phyloP scores from a whole-genome alignment of 352 stramenopile genomes.

The Thalassiosira mediterranea region DNA sequence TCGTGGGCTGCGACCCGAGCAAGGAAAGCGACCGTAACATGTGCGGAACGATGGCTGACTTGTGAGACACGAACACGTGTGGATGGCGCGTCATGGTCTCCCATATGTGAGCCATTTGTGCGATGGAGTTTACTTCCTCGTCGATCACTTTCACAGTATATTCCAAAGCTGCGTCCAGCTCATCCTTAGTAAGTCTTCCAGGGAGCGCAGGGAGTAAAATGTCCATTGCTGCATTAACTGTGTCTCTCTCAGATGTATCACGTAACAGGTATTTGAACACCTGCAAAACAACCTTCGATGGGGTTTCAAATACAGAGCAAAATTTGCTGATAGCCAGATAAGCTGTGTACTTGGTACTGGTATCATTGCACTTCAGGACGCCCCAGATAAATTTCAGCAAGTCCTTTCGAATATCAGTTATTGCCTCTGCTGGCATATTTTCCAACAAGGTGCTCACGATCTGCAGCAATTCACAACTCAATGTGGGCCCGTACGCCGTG shows the following conservation, averaged over 20 bases:
- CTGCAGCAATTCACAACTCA: constrained; percentile 88
- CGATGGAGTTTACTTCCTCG: constrained; percentile 94
- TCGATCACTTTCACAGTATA: constrained; percentile 98
- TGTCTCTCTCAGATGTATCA: constrained; percentile 92
- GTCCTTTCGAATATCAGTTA: constrained; percentile 93
- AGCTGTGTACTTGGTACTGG: constrained; percentile 95
- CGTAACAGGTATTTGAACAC: constrained; percentile 92
- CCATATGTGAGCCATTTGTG: constrained; percentile 97
- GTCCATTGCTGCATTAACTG: constrained; percentile 93
- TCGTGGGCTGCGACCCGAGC: constrained; percentile 93
- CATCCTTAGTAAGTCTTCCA: constrained; percentile 86
- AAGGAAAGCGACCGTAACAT: constrained; percentile 95
- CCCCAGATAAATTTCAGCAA: constrained; percentile 99
- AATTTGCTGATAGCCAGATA: constrained; percentile 97
- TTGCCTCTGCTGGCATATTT: constrained; percentile 89
- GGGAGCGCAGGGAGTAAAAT: constrained; percentile 93
- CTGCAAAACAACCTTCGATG: constrained; percentile 96
- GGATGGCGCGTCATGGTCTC: constrained; percentile 94
- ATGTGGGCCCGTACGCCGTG: constrained; percentile 37
- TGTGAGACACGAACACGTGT: constrained; percentile 91
- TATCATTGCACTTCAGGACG: constrained; percentile 93
- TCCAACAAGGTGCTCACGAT: constrained; percentile 95
- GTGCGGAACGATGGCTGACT: constrained; percentile 92
- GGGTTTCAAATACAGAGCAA: constrained; percentile 94
- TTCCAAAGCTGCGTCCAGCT: constrained; percentile 96